phyloP scores from a whole-genome alignment of 2,329 filamentous ascomycete species.

The Alternaria longipes region DNA sequence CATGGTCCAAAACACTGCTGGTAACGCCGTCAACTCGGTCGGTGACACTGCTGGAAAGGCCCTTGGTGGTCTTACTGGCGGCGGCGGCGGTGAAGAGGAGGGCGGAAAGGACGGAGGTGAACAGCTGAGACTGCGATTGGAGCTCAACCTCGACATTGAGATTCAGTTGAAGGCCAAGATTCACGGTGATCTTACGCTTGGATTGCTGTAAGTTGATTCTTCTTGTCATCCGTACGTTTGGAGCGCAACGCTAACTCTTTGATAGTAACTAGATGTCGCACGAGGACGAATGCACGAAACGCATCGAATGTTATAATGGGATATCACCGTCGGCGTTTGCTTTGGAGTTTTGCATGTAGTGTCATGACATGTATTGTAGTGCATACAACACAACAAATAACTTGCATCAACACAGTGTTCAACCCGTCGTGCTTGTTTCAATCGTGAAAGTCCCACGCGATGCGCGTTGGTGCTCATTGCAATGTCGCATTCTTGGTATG shows the following conservation, averaged over 20 bases:
- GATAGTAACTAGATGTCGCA: slow-evolving; percentile 41
- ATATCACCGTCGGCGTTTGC: slow-evolving; percentile 37
- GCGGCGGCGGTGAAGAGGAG: slow-evolving; percentile 48
- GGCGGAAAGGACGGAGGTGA: slow-evolving; percentile 52
- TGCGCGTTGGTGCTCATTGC: not conserved
- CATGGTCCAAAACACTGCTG: slow-evolving; percentile 65
- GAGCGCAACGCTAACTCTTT: slow-evolving; percentile 24
- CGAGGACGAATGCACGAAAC: slow-evolving; percentile 30
- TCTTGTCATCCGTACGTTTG: no score
- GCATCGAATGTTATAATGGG: slow-evolving; percentile 14
- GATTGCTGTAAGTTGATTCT: slow-evolving; percentile 56
- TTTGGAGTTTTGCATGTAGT: slow-evolving; percentile 29
- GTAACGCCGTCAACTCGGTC: slow-evolving; percentile 60
- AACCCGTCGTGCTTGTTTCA: not conserved
- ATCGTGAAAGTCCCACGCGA: not conserved
- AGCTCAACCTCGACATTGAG: slow-evolving; percentile 70
- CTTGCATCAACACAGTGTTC: not conserved
- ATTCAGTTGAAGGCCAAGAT: slow-evolving; percentile 72
- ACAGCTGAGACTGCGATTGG: slow-evolving; percentile 65
- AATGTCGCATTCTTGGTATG: not conserved
- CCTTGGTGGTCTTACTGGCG: slow-evolving; percentile 59
- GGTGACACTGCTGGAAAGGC: slow-evolving; percentile 55
- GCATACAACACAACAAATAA: slow-evolving; percentile 27
- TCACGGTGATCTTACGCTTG: slow-evolving; percentile 69
- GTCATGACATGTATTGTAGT: slow-evolving; percentile 33